These are phyloP conservation scores for Cyclotella baltica DNA, from an alignment of 108 stramenopile genomes.

Conservation along the genomic window DNA sequence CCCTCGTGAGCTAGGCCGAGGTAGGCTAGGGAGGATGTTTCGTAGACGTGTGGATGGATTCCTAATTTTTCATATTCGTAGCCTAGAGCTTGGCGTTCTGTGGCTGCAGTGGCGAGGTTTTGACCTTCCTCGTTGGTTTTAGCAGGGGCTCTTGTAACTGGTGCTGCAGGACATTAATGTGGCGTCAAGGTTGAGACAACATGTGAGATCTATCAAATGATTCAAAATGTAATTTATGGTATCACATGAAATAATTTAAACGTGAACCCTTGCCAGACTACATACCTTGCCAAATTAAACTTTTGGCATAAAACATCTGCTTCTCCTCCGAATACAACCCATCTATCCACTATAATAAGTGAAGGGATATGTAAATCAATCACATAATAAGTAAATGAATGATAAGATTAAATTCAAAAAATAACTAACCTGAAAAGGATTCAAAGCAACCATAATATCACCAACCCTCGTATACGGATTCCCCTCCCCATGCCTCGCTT, in stretches of 20 bases:
- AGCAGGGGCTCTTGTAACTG: neutral
- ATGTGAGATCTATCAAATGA: too few species aligned
- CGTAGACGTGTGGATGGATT: conserved; percentile 82
- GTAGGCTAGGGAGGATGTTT: conserved; percentile 78
- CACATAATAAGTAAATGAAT: neutral
- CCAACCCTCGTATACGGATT: conserved; percentile 92
- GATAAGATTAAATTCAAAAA: conserved; percentile 23
- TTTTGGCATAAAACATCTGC: conserved; percentile 66
- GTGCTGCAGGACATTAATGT: neutral
- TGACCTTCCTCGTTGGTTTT: neutral
- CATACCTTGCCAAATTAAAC: conserved; percentile 71
- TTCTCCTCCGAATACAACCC: conserved; percentile 71
- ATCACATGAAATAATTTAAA: too few species aligned
- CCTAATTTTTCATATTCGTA: conserved; percentile 56
- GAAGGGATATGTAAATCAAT: neutral
- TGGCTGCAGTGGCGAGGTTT: conserved; percentile 45
- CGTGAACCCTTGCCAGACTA: too few species aligned
- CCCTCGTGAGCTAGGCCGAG: conserved; percentile 62
- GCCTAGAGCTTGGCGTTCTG: conserved; percentile 63
- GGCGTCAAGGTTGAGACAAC: too few species aligned
- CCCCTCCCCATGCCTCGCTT: conserved; percentile 66
- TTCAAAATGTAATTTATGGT: too few species aligned
- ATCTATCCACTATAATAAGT: conserved; percentile 73
- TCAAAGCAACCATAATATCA: conserved; percentile 92
- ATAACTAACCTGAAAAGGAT: conserved; percentile 73